A percentile compares a stretch with the other conserved stretches of the same genome.
phyloP scores from a whole-genome alignment of 257 asterid genomes.

The Solanum infundibuliforme region DNA sequence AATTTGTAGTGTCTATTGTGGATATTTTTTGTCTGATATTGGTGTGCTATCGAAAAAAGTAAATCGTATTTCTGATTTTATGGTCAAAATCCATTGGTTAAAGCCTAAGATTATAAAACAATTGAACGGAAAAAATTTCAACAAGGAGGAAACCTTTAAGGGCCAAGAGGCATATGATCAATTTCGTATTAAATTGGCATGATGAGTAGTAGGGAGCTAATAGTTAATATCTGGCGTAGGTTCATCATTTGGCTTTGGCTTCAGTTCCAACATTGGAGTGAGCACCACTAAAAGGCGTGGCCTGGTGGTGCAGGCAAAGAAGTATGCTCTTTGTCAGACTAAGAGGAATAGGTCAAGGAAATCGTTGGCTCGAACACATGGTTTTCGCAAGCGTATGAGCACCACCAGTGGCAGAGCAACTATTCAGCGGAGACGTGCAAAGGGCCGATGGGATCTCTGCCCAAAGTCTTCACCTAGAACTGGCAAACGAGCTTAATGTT shows the following conservation, averaged over 20 bases:
- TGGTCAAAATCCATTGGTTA: background rate
- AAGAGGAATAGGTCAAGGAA: conserved; percentile 89
- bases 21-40: conserved; percentile 7
- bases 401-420: conserved; percentile 76
- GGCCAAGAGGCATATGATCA: background rate
- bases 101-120: background rate
- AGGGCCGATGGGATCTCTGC: conserved; percentile 82
- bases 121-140: background rate
- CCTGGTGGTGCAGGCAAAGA: conserved; percentile 55
- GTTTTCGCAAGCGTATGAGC: conserved; percentile 90
- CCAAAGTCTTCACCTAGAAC: conserved; percentile 69
- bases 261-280: conserved; percentile 19
- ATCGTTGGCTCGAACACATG: conserved; percentile 88
- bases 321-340: conserved; percentile 64
- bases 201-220: background rate
- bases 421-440: conserved; percentile 71
- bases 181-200: background rate
- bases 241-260: conserved; percentile 28
- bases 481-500: conserved; percentile 54
- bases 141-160: background rate
- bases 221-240: background rate
- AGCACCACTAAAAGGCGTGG: conserved; percentile 32
- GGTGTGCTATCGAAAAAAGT: background rate
- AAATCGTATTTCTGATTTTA: background rate
- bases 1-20: background rate